Percentiles rank a stretch among this genome's conserved stretches.
Conservation (phyloP, 176 grass and related monocot genomes). For the Saccharum spontaneum region DNA sequence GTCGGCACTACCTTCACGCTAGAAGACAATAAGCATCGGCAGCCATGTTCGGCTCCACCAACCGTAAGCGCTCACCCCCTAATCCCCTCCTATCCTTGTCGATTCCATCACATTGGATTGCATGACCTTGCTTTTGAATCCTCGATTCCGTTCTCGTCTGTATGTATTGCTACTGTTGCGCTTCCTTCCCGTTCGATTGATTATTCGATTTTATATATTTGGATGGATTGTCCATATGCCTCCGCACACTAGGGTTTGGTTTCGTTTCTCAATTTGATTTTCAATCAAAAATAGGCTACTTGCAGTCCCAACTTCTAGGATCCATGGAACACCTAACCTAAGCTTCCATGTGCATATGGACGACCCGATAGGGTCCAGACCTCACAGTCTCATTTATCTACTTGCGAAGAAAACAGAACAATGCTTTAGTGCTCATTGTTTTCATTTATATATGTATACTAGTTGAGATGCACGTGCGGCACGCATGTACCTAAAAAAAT, state of each 20-base stretch:
- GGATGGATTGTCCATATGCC: background rate
- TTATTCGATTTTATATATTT: background rate
- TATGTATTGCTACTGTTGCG: background rate
- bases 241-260: background rate
- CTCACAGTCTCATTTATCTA: background rate
- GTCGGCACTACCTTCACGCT: background rate
- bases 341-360: background rate
- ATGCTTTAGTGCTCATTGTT: background rate
- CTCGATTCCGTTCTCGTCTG: background rate
- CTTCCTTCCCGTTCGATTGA: background rate
- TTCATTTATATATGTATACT: background rate
- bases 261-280: background rate
- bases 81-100: background rate
- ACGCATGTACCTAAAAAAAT: too few species aligned
- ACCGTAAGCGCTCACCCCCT: conserved; percentile 30
- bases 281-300: background rate
- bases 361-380: too few species aligned
- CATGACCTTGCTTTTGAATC: background rate
- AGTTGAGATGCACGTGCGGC: too few species aligned
- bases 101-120: conserved; percentile 7
- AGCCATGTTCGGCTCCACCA: conserved; percentile 68
- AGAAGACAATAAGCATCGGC: background rate
- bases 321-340: background rate
- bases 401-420: background rate
- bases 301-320: background rate